A percentile compares a stretch with the other conserved stretches of the same genome.
Evolutionary conservation across 2,329 filamentous ascomycete genomes (phyloP).

Genomic region (Hansfordia pulvinata): DNA sequence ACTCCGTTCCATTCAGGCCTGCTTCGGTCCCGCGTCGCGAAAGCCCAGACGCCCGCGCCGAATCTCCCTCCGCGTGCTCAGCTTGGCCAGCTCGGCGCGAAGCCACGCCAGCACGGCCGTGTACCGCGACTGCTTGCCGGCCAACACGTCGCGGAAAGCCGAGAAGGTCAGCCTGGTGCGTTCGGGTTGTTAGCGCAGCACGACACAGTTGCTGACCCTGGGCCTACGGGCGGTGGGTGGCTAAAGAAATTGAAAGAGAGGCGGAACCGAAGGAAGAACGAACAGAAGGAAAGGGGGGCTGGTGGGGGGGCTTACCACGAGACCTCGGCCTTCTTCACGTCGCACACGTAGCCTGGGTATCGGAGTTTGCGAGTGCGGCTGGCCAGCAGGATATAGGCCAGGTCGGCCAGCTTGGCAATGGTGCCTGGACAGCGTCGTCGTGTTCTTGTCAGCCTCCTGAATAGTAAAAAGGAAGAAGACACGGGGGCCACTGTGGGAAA

Average conservation of each 20-base stretch:
- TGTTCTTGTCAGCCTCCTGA: constrained; percentile 1
- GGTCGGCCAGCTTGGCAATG: constrained; percentile 49
- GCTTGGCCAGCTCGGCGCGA: constrained; percentile 26
- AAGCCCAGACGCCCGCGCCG: constrained; percentile 6
- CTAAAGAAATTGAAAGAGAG: constrained; percentile 3
- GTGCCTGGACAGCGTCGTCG: constrained; percentile 30
- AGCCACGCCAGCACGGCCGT: constrained; percentile 55
- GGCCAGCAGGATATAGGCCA: constrained; percentile 51
- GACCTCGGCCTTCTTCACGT: constrained; percentile 45
- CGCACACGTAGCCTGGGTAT: constrained; percentile 40
- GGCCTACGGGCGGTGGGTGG: constrained; percentile 4
- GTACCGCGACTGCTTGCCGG: constrained; percentile 59
- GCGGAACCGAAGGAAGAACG: neutral
- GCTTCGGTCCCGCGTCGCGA: no score
- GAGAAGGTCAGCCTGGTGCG: constrained; percentile 47
- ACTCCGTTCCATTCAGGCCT: no score
- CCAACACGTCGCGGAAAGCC: constrained; percentile 58
- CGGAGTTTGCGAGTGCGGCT: constrained; percentile 30
- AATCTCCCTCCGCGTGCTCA: constrained; percentile 20
- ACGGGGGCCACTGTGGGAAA: neutral
- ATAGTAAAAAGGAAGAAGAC: neutral
- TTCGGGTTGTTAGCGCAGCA: no score
- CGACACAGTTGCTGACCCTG: no score
- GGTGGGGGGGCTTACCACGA: constrained; percentile 42
- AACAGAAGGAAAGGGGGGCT: constrained; percentile 1